Evolutionary conservation across 495 filamentous ascomycete genomes (phyloP), one percentile per base, ranked within the genome.

Genomic region (Acidiella bohemica): DNA sequence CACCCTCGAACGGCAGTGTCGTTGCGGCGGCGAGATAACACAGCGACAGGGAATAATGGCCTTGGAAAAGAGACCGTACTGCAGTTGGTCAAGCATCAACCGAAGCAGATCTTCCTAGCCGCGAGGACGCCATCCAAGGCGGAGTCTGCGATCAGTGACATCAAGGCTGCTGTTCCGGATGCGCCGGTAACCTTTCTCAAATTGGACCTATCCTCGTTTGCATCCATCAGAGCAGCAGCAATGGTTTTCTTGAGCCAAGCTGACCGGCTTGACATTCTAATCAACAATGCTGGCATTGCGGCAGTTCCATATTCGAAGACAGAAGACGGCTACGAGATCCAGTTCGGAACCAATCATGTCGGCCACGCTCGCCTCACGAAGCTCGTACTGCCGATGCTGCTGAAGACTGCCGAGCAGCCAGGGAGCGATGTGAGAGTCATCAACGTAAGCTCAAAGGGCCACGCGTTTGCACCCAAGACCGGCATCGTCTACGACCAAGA

Each of bases 281-380:
- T 84, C 24, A 71, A 74, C 58, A 86, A 84, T 47, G 80, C 80
- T 3, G 79, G 78, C 25, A 67, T 80, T 44, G 77, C 81, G 72
- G 72, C 61, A 0, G 42, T 65, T 5, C 62, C 68, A 0, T 60
- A 53, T 6, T 50, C 52, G 0, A 46, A 59, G 1, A 77, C 76
- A 0, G 52, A 62, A 3, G 74, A 83, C 16, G 76, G 78, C n/a
- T 77, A 74, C 52, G 78, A 85, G 51, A 64, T 75, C 22, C 75
- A 81, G 40, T 73, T 84, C 42, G 76, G 73, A n/a, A 75, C 72
- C 4, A 86, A 85, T 51, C 71, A 85, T 53, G 55, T 84, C 41
- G 75, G 71, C 4, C 78, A 81, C 48, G 73, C 72, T 27, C 64
- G 82, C 6, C 61, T 86, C 19, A 75, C 73, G 16, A 67, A 70